These are phyloP conservation scores for Pseudogymnoascus sp. DNA, from an alignment of 2,329 filamentous ascomycete genomes.

Conservation along the genomic window DNA sequence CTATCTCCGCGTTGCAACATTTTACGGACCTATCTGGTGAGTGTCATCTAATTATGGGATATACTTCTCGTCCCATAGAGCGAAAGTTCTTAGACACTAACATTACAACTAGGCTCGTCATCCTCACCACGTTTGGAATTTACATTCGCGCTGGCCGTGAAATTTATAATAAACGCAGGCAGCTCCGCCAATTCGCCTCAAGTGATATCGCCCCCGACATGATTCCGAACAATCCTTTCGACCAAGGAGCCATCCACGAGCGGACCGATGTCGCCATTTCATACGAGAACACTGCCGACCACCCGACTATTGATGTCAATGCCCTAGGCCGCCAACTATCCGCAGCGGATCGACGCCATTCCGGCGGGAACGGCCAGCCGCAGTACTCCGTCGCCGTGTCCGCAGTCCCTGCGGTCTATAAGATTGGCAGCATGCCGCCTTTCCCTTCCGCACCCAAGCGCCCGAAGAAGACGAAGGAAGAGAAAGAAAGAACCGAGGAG, in stretches of 20 bases:
- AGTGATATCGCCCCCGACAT: not conserved
- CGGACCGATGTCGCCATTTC: not conserved
- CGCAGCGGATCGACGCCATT: slow-evolving; percentile 21
- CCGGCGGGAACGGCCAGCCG: slow-evolving; percentile 13
- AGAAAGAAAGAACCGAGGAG: not conserved
- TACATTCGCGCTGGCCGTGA: slow-evolving; percentile 58
- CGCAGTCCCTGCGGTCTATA: not conserved
- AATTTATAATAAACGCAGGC: slow-evolving; percentile 59
- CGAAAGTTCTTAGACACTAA: slow-evolving; percentile 18
- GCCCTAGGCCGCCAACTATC: slow-evolving; percentile 7
- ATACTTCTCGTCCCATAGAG: not conserved
- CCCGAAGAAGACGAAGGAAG: not conserved
- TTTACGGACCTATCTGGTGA: slow-evolving; percentile 67
- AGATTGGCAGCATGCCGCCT: slow-evolving; percentile 7
- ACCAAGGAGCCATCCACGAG: slow-evolving; percentile 1
- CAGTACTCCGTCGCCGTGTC: slow-evolving; percentile 1
- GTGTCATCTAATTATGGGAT: slow-evolving; percentile 16
- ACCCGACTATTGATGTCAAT: slow-evolving; percentile 1
- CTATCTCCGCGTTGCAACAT: slow-evolving; percentile 62
- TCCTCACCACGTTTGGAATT: slow-evolving; percentile 53
- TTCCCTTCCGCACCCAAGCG: slow-evolving; percentile 1
- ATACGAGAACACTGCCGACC: not conserved
- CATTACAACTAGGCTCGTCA: slow-evolving; percentile 43
- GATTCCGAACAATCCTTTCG: not conserved
- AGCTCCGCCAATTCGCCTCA: slow-evolving; percentile 44